phyloP scores from a whole-genome alignment of 176 grass and related monocot genomes.

The Olyra latifolia region DNA sequence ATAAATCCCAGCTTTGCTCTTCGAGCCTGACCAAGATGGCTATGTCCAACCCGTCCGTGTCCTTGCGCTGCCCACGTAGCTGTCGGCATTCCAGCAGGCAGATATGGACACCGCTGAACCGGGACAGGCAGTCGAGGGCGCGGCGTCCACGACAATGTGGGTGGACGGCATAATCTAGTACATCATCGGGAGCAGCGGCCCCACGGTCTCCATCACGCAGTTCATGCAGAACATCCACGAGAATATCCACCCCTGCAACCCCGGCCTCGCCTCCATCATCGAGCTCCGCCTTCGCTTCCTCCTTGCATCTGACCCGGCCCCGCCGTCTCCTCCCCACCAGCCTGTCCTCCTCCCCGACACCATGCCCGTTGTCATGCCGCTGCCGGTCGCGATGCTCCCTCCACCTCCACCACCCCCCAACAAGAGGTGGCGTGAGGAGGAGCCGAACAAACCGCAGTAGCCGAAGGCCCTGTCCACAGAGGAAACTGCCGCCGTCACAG shows the following conservation, averaged over 20 bases:
- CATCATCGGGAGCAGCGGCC: slow-evolving; percentile 65
- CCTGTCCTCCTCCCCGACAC: slow-evolving; percentile 20
- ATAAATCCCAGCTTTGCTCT: too few species aligned
- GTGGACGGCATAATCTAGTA: slow-evolving; percentile 87
- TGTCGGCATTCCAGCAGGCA: slow-evolving; percentile 33
- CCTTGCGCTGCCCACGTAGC: slow-evolving; percentile 43
- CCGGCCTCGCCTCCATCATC: slow-evolving; percentile 71
- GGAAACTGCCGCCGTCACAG: slow-evolving; percentile 44
- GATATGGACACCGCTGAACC: slow-evolving; percentile 15
- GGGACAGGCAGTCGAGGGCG: neutral
- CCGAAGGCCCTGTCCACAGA: slow-evolving; percentile 41
- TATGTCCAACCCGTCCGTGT: too few species aligned
- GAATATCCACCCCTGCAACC: slow-evolving; percentile 93
- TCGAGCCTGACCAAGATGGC: too few species aligned
- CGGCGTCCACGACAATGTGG: slow-evolving; percentile 50
- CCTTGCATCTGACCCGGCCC: slow-evolving; percentile 31
- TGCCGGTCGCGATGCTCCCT: neutral
- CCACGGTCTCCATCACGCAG: slow-evolving; percentile 73
- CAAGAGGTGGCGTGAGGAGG: slow-evolving; percentile 38
- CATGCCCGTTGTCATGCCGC: neutral
- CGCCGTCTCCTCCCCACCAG: neutral
- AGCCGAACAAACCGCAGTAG: slow-evolving; percentile 38
- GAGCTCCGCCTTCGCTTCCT: slow-evolving; percentile 88
- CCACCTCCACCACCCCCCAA: slow-evolving; percentile 9
- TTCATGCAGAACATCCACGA: slow-evolving; percentile 92